phyloP scores from a whole-genome alignment of 2,329 filamentous ascomycete genomes.

The Cercospora janseana region DNA sequence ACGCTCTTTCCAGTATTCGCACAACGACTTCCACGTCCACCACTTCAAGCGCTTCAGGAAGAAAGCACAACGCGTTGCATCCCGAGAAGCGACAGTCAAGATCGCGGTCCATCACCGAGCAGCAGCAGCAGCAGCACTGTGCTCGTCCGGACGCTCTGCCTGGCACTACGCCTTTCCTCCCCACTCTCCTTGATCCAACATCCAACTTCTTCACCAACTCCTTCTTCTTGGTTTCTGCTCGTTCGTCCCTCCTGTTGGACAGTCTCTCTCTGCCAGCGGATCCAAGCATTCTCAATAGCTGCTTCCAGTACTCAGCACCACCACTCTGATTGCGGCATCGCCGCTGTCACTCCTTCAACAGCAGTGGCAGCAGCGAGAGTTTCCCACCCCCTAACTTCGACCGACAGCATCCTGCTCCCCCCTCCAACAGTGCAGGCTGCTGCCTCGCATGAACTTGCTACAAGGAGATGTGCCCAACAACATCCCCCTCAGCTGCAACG shows the following conservation, averaged over 20 bases:
- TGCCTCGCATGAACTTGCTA: constrained; percentile 32
- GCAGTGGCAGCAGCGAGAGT: constrained; percentile 7
- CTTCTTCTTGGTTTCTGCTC: constrained; percentile 24
- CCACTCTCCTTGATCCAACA: constrained; percentile 17
- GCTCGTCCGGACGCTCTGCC: constrained; percentile 1
- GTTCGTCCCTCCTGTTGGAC: constrained; percentile 32
- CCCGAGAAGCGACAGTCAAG: constrained; percentile 6
- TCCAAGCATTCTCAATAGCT: constrained; percentile 20
- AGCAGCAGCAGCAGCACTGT: constrained; percentile 9
- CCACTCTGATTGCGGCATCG: constrained; percentile 17
- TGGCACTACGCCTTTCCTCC: constrained; percentile 13
- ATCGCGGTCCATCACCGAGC: not conserved
- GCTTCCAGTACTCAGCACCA: constrained; percentile 28
- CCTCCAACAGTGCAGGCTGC: no score
- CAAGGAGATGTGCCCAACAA: constrained; percentile 37
- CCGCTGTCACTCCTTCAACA: constrained; percentile 26
- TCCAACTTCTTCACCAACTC: constrained; percentile 16
- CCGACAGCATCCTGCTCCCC: no score
- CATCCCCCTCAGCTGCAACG: constrained; percentile 73
- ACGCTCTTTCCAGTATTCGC: constrained; percentile 2
- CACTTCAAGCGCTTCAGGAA: not conserved
- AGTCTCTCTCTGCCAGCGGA: constrained; percentile 10
- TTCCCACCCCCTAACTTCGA: not conserved
- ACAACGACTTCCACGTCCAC: constrained; percentile 14
- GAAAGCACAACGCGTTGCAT: constrained; percentile 9